Conservation (phyloP, 345 rosid species). For the Hibiscus syriacus region DNA sequence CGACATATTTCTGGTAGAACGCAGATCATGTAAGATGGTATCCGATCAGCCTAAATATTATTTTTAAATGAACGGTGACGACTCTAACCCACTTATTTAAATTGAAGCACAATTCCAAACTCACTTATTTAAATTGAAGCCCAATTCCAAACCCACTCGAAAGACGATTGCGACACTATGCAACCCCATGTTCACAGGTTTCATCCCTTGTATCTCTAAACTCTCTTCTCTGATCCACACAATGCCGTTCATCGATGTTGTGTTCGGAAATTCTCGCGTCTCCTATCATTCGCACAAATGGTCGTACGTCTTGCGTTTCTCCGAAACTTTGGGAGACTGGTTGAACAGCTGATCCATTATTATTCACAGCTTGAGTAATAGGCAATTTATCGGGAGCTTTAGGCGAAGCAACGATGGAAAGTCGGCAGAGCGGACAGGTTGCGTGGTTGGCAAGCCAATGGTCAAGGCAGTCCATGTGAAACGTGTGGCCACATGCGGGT, state of each 20-base stretch:
- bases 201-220: slow-evolving; percentile 8
- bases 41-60: no score
- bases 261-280: neutral
- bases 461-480: slow-evolving; percentile 91
- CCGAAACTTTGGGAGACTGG: slow-evolving; percentile 14
- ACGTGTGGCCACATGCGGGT: slow-evolving; percentile 75
- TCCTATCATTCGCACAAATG: slow-evolving; percentile 19
- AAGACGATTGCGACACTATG: no score
- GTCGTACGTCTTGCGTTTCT: slow-evolving; percentile 13
- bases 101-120: no score
- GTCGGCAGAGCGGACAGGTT: slow-evolving; percentile 93
- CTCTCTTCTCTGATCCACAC: slow-evolving; percentile 13
- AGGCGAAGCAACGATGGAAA: slow-evolving; percentile 49
- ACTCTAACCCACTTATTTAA: no score
- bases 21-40: no score
- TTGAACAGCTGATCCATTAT: slow-evolving; percentile 15
- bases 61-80: no score
- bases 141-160: no score
- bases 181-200: slow-evolving; percentile 8
- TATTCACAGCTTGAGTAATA: slow-evolving; percentile 22
- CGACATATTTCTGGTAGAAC: no score
- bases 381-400: slow-evolving; percentile 21
- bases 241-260: slow-evolving; percentile 13
- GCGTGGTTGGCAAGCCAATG: slow-evolving; percentile 73
- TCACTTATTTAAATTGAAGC: no score